Base-by-base conservation (phyloP, 805 yeast genomes). In the Ogataea pini region DNA sequence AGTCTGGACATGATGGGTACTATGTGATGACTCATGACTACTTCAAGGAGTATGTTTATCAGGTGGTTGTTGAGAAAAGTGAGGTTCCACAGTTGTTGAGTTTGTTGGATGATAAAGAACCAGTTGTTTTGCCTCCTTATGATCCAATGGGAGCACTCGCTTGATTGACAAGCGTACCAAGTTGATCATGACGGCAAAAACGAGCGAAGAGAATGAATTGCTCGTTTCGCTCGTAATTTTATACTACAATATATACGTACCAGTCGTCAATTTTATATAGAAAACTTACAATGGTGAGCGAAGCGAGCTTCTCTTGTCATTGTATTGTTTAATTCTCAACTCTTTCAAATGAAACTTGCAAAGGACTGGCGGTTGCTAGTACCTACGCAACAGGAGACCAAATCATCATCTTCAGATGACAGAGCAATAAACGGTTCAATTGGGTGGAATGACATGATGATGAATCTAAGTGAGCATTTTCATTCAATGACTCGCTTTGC, bases 81-180 rank as follows among this genome's bases (percentile, higher is more conserved):
- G 85, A 77, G 56, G 67, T 78, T 39, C 70, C 73, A 13, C 62
- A 61, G 27, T 69, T 76, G 25, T 61, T 78, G 41, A 55, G 62
- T 9, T 61, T 68, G 32, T 71, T 74, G 51, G 70, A 72, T 29
- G 77, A 72, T 49, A 63, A 72, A 32, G 49, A 51, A 10, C 80
- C 84, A 34, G 73, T 79, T 48, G 76, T 76, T n/a, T 71, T 85
- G 31, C 89, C 88, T 42, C 80, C 86, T 9, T 85, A 88, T 80
- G 91, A 85, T 62, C 89, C 91, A 44, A 82, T 83, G 83, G 91
- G 90, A 44, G 86, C 90, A 2, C 65, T 85, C 46, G 90, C 90
- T 32, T n/a, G 34, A 31, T 4, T 14, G 8, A 14, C 36, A n/a
- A 32, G 7, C 20, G n/a, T n/a, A n/a, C n/a, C n/a, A n/a, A n/a